These are phyloP conservation scores for Fistulinella prunicolor DNA, from an alignment of 768 basidiomycete species.

Conservation along the genomic window DNA sequence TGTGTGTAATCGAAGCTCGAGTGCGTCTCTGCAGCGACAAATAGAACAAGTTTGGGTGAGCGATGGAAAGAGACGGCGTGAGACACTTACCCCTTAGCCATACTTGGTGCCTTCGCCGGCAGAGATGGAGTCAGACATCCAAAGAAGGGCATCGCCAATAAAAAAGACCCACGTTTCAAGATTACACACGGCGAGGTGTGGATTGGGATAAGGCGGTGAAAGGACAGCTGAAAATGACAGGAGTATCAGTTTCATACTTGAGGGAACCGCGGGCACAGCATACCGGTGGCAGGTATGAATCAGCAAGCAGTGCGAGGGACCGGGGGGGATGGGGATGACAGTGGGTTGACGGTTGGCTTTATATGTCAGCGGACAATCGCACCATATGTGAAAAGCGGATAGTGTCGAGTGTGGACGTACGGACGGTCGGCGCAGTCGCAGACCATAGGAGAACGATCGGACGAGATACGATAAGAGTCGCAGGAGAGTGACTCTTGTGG, in stretches of 20 bases:
- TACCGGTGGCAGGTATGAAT: slow-evolving; percentile 14
- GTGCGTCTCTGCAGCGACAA: no score
- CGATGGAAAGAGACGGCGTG: slow-evolving; percentile 18
- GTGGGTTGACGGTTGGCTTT: slow-evolving; percentile 27
- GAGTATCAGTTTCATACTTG: slow-evolving; percentile 3
- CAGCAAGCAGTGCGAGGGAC: slow-evolving; percentile 11
- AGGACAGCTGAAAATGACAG: slow-evolving; percentile 1
- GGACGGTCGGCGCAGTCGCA: slow-evolving; percentile 24
- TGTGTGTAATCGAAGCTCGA: no score
- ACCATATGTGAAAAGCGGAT: slow-evolving; percentile 13
- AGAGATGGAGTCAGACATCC: slow-evolving; percentile 24
- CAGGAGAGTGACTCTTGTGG: no score
- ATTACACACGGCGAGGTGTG: slow-evolving; percentile 46
- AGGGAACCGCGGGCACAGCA: slow-evolving; percentile 7
- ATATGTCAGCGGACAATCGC: slow-evolving; percentile 24
- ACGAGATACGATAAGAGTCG: slow-evolving; percentile 30
- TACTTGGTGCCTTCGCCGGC: slow-evolving; percentile 69
- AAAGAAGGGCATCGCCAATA: slow-evolving; percentile 16
- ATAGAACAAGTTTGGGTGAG: no score
- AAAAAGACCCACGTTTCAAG: slow-evolving; percentile 48
- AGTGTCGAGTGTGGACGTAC: slow-evolving; percentile 12
- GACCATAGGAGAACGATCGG: slow-evolving; percentile 31
- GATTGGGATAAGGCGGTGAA: slow-evolving; percentile 9
- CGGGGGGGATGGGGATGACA: slow-evolving; percentile 11
- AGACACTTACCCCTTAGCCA: slow-evolving; percentile 57